Evolutionary conservation across 306 rosid genomes (phyloP).

Genomic region (Cicer judaicum): DNA sequence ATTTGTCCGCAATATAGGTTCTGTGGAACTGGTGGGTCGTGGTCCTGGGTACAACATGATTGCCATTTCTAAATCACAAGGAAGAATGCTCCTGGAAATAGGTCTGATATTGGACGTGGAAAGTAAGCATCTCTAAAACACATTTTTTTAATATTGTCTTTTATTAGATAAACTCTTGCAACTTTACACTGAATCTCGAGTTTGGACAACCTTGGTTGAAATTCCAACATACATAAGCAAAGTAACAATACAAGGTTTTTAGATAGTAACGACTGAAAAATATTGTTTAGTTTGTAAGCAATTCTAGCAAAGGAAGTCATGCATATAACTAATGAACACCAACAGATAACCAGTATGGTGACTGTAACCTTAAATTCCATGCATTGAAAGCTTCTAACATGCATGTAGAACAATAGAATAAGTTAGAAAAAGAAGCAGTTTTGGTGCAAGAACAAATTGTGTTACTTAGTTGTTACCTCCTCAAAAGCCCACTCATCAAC

Average conservation of each 20-base stretch:
- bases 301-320: constrained; percentile 16
- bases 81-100: constrained; percentile 19
- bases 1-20: neutral
- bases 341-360: constrained; percentile 8
- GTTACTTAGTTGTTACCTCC: constrained; percentile 66
- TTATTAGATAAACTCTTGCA: neutral
- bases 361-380: constrained; percentile 16
- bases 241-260: constrained; percentile 33
- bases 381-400: constrained; percentile 35
- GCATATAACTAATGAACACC: constrained; percentile 31
- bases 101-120: neutral
- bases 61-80: constrained; percentile 9
- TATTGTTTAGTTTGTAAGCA: constrained; percentile 2
- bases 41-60: neutral
- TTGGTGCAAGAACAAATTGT: constrained; percentile 21
- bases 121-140: constrained; percentile 3
- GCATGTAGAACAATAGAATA: constrained; percentile 30
- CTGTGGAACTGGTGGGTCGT: neutral
- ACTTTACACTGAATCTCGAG: neutral
- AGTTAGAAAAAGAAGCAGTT: constrained; percentile 24
- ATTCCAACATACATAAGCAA: constrained; percentile 20
- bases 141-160: neutral
- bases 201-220: constrained; percentile 6
- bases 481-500: constrained; percentile 79
- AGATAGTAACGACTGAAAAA: constrained; percentile 24